These are phyloP conservation scores for Tilletia horrida DNA, from an alignment of 1,284 basidiomycete species.

Conservation along the genomic window DNA sequence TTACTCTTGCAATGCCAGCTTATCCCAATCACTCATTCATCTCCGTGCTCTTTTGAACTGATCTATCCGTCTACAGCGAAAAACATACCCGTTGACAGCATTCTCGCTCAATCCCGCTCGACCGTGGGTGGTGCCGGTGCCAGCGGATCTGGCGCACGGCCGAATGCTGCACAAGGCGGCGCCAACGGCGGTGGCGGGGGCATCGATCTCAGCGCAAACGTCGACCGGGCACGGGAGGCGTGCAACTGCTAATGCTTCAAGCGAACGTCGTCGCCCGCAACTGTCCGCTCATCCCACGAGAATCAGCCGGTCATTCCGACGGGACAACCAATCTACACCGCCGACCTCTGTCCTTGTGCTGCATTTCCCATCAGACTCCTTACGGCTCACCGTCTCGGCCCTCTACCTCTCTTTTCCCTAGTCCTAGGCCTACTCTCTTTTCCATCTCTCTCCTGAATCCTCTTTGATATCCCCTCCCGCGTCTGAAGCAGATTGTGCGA, in stretches of 20 bases:
- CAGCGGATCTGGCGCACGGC: conserved; percentile 22
- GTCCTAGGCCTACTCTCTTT: no score
- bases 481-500: no score
- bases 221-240: conserved; percentile 32
- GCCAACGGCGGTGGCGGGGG: conserved; percentile 26
- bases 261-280: no score
- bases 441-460: no score
- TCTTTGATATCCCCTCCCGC: no score
- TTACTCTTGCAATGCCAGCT: conserved; percentile 10
- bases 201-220: conserved; percentile 33
- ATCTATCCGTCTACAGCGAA: conserved; percentile 29
- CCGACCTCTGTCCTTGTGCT: no score
- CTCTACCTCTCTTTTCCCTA: no score
- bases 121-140: conserved; percentile 8
- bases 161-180: conserved; percentile 30
- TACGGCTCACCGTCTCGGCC: no score
- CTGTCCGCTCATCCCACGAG: no score
- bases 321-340: no score
- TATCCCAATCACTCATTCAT: not conserved
- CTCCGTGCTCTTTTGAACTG: not conserved
- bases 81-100: conserved; percentile 48
- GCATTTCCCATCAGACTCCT: no score
- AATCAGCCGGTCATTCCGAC: no score
- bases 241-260: conserved; percentile 37
- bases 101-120: conserved; percentile 29